phyloP scores from a whole-genome alignment of 495 filamentous ascomycete genomes.

The Hypoxylon subgilvum region DNA sequence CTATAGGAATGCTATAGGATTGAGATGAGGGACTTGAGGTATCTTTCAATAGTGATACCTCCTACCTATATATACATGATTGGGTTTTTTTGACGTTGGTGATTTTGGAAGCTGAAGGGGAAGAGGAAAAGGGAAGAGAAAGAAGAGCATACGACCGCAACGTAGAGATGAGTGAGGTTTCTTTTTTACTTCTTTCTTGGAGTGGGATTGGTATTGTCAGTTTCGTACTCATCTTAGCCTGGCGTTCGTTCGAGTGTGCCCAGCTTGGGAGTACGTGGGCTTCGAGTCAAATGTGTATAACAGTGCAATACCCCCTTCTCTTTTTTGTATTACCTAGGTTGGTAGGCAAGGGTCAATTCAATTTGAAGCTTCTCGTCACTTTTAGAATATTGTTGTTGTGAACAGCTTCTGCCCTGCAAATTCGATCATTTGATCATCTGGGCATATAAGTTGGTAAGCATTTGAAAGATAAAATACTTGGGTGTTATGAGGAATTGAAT shows the following conservation, averaged over 20 bases:
- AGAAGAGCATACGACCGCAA: conserved; percentile 11
- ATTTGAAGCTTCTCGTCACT: too few relatives aligned
- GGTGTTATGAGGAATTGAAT: too few relatives aligned
- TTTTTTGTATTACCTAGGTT: too few relatives aligned
- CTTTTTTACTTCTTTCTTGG: not conserved
- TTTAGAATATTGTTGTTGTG: too few relatives aligned
- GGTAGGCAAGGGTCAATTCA: not conserved
- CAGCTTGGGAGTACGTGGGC: not conserved
- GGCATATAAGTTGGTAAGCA: too few relatives aligned
- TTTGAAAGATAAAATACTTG: too few relatives aligned
- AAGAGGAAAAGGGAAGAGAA: not conserved
- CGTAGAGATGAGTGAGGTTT: conserved; percentile 1
- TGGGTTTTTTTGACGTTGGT: not conserved
- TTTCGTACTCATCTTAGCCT: conserved; percentile 2
- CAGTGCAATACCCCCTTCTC: conserved; percentile 14
- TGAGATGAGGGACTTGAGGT: too few relatives aligned
- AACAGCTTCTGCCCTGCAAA: too few relatives aligned
- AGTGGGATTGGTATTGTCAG: conserved; percentile 4
- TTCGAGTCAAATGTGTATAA: conserved; percentile 21
- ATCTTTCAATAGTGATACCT: too few relatives aligned
- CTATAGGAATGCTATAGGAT: not conserved
- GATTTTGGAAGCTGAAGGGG: too few relatives aligned
- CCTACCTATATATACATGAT: not conserved
- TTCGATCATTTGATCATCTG: too few relatives aligned
- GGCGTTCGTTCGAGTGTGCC: conserved; percentile 8